Base-by-base conservation (phyloP, 225 moss, liverwort and hornwort genomes). In the Anthoceros angustus region DNA sequence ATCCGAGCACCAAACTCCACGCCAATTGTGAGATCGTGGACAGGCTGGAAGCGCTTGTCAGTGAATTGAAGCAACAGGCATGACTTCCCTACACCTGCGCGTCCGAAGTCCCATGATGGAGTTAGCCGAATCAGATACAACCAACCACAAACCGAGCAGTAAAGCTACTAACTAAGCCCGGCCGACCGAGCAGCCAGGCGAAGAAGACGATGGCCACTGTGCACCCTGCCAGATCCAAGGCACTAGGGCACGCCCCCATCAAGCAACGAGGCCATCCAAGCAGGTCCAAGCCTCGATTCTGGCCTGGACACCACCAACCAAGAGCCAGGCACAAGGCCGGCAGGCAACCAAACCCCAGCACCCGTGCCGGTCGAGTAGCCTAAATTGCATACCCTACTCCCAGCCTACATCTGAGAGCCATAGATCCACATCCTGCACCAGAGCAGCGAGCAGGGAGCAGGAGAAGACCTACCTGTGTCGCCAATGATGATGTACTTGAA, bases 1-100 rank as follows among this genome's bases (percentile, higher is more conserved):
- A 94, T 94, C 25, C 93, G 87, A 25, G 93, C 93, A 43, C 93
- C 93, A 66, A 94, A 94, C 81, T 94, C 93, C 61, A 94, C 93
- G 69, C 93, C 93, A 55, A 94, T 94, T 8, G 93, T 94, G 69
- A 94, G 77, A 77, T 94, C 93, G 68, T 94, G 93, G 49, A 94
- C 93, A 43, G 93, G 93, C 75, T 94, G 93, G 73, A 94, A 94
- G 70, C 93, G 82, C 76, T 94, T 94, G 70, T 94, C 93, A 8
- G 93, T 94, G 70, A 94, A 94, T 81, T 94, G 93, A 77, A 94
- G 78, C 73, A 94, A 74, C 39, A 94, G 77, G 71, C 93, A 94
- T 66, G 93, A 94, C 69, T 94, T 94, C 42, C 93, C 93, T 32
- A 90, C 90, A 71, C 93, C 93, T 93, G 82, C 73, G 68, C 25